Evolutionary conservation across 2,329 filamentous ascomycete species (phyloP).

Genomic region (Paraphaeosphaeria sporulosa): DNA sequence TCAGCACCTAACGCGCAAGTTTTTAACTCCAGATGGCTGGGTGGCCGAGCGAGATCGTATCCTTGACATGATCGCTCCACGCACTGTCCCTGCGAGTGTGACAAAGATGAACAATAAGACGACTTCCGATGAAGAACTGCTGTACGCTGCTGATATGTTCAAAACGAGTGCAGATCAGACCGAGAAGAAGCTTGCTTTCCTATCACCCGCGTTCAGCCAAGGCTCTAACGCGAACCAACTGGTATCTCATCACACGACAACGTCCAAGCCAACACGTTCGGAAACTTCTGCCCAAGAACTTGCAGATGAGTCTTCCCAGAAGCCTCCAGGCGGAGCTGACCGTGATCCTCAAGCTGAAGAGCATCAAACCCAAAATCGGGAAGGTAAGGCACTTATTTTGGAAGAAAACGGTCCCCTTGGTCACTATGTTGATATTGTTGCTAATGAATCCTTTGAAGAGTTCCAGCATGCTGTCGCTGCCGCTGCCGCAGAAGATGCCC

Average conservation of each 20-base stretch:
- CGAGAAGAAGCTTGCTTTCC: background rate
- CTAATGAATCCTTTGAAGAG: background rate
- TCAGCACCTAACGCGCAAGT: background rate
- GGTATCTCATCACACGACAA: background rate
- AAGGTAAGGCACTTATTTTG: background rate
- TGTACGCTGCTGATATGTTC: background rate
- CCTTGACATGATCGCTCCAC: background rate
- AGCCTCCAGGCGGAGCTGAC: background rate
- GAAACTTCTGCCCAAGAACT: background rate
- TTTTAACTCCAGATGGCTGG: background rate
- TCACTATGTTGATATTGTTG: background rate
- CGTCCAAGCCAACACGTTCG: background rate
- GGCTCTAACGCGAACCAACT: background rate
- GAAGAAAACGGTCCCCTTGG: background rate
- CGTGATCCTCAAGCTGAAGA: background rate
- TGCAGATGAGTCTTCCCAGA: background rate
- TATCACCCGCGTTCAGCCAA: background rate
- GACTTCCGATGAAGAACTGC: background rate
- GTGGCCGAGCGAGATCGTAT: background rate
- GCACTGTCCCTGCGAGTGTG: background rate
- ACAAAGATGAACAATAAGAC: background rate
- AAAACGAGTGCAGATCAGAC: background rate
- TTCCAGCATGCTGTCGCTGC: background rate
- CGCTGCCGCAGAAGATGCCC: background rate
- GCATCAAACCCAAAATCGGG: background rate